Evolutionary conservation across 805 yeast species (phyloP).

Genomic region (Wickerhamiella brachini): DNA sequence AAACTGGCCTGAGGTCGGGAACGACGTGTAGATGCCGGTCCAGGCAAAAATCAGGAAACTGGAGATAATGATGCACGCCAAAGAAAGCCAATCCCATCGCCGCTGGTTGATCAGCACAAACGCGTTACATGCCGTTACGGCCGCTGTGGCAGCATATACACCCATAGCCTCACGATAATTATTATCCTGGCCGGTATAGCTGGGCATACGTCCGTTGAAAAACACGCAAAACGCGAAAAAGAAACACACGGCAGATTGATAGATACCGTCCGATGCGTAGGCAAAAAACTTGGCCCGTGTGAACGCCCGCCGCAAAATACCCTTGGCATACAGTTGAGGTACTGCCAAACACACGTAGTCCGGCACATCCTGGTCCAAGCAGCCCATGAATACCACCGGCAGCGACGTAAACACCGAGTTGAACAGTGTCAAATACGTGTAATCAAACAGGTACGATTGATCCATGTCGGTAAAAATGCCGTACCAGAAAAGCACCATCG

Average conservation of each 20-base stretch:
- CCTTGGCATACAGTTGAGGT: constrained; percentile 58
- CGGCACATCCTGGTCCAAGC: constrained; percentile 62
- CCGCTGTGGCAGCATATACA: constrained; percentile 41
- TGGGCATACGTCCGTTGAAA: constrained; percentile 31
- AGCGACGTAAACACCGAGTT: constrained; percentile 70
- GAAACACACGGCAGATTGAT: constrained; percentile 56
- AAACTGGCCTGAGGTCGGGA: constrained; percentile 39
- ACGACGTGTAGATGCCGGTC: constrained; percentile 68
- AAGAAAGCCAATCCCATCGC: constrained; percentile 66
- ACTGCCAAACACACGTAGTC: constrained; percentile 50
- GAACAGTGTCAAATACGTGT: constrained; percentile 63
- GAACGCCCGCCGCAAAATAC: constrained; percentile 53
- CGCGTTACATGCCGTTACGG: constrained; percentile 51
- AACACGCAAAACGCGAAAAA: constrained; percentile 53
- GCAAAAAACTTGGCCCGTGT: constrained; percentile 42
- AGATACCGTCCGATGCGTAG: constrained; percentile 57
- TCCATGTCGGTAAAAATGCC: constrained; percentile 57
- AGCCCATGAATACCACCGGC: constrained; percentile 61
- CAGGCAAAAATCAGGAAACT: constrained; percentile 49
- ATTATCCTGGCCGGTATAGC: constrained; percentile 35
- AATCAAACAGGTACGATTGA: constrained; percentile 65
- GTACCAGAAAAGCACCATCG: constrained; percentile 64
- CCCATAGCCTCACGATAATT: constrained; percentile 68
- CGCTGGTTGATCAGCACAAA: constrained; percentile 55
- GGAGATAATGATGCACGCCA: constrained; percentile 40